Evolutionary conservation across 129 eudicot species (phyloP), one percentile per base, ranked within the genome.

Genomic region (Escallonia herrerae): DNA sequence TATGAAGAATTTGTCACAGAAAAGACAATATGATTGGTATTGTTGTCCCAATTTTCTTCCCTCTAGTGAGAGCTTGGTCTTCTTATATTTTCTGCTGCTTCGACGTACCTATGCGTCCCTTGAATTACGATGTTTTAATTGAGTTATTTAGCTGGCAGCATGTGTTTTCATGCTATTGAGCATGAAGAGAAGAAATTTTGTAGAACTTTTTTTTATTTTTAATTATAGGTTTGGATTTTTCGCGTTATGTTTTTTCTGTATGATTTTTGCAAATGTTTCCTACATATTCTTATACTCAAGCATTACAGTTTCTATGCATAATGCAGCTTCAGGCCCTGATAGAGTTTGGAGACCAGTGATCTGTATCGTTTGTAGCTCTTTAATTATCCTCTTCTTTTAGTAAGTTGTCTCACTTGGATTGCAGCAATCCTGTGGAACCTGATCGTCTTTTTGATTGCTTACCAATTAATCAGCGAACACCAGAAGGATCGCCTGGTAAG

Each of bases 391-490:
- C 37, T 10, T 4, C 51, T 42, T 4, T 8, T 11, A 15, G 2
- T 52, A 60, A 15, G 52, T 71, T 40, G 43, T 59, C 62, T 70
- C 48, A 67, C 58, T 67, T 75, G 51, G 58, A 40, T 81, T 69
- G 72, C 82, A 91, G 96, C 80, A 91, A 91, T 77, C 91, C 96
- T 47, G 79, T 91, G 51, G 97, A 91, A 74, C 91, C 97, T 51
- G 97, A 91, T 79, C 78, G 82, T 43, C 95, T 91, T 41, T 79
- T 82, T 56, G 91, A 87, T 39, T 75, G 96, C 81, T 82, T 91
- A 8, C 97, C 96, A 37, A 76, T 74, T 15, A 76, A 90, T 57
- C 68, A 85, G 71, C 72, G 95, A 58, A 89, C 95, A 58, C 65
- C 83, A 58, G 49, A 82, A 46, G 73, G 79, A 51, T 74, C 96